phyloP scores from a whole-genome alignment of 176 grass and related monocot genomes.

The Musa acuminata region DNA sequence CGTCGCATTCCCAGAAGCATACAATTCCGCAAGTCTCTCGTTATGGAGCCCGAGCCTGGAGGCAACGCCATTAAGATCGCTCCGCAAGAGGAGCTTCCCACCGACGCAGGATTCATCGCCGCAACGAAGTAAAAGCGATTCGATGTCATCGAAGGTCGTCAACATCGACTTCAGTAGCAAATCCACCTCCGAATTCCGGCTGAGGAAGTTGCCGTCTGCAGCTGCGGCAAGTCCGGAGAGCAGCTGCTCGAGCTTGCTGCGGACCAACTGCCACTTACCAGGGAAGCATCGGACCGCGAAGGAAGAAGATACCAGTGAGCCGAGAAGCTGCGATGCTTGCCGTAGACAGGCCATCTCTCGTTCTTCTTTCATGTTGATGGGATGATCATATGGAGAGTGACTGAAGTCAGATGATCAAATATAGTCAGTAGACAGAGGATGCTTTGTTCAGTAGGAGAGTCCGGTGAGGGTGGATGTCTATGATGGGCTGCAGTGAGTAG shows the following conservation, averaged over 20 bases:
- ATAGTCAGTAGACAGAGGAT: background rate
- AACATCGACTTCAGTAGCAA: background rate
- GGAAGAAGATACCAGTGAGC: background rate
- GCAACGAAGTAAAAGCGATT: background rate
- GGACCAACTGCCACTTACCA: conserved; percentile 8
- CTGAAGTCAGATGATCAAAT: too few species aligned
- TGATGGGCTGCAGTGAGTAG: conserved; percentile 3
- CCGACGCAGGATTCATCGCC: background rate
- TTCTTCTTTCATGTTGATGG: conserved; percentile 7
- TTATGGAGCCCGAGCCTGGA: background rate
- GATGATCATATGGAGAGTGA: background rate
- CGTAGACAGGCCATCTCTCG: background rate
- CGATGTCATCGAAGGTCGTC: background rate
- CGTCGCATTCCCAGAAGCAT: background rate
- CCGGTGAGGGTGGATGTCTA: background rate
- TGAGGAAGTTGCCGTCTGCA: background rate
- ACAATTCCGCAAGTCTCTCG: background rate
- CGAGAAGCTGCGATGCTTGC: background rate
- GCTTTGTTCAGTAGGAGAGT: background rate
- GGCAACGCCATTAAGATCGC: background rate
- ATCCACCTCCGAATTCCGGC: background rate
- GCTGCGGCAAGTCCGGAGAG: background rate
- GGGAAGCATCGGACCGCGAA: conserved; percentile 1
- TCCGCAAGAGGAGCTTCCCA: conserved; percentile 4
- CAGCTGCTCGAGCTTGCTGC: conserved; percentile 10